Conservation (phyloP, 2,329 filamentous ascomycete species). For the Thielaviopsis populi region DNA sequence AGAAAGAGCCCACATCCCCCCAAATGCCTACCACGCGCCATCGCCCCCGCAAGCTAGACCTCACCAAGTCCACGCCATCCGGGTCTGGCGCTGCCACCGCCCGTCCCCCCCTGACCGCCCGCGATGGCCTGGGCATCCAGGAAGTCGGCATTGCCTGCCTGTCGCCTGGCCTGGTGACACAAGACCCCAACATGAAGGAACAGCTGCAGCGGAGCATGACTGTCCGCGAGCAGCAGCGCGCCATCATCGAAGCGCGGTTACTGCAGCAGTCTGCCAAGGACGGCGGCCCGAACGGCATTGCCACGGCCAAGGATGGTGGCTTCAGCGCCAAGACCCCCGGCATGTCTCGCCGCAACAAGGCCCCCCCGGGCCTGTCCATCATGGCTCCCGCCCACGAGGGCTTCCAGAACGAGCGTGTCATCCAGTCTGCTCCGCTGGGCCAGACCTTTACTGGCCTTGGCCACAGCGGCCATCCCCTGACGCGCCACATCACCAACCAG, state of each 20-base stretch:
- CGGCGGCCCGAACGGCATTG: conserved; percentile 33
- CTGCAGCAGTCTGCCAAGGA: conserved; percentile 76
- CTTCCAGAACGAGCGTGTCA: conserved; percentile 86
- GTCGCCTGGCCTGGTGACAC: conserved; percentile 88
- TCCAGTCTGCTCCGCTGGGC: conserved; percentile 88
- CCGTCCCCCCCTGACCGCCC: conserved; percentile 58
- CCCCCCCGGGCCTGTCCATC: conserved; percentile 81
- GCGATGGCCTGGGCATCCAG: conserved; percentile 69
- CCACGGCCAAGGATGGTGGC: conserved; percentile 32
- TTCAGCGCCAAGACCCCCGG: conserved; percentile 56
- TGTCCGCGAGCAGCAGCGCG: conserved; percentile 82
- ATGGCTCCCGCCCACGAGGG: conserved; percentile 85
- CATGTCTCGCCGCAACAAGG: conserved; percentile 59
- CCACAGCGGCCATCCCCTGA: conserved; percentile 60
- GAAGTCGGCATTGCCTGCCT: conserved; percentile 89
- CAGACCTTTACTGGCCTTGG: conserved; percentile 82
- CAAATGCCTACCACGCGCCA: conserved; percentile 59
- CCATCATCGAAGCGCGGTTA: conserved; percentile 81
- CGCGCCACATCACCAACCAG: conserved; percentile 65
- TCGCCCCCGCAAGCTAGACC: conserved; percentile 61
- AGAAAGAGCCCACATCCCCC: conserved; percentile 88
- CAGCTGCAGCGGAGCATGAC: conserved; percentile 88
- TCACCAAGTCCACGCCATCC: conserved; percentile 47
- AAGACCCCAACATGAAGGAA: conserved; percentile 92
- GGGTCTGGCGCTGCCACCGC: conserved; percentile 44